Evolutionary conservation across 1,139 yeast genomes (phyloP).

Genomic region (Geotrichum macrosporum): DNA sequence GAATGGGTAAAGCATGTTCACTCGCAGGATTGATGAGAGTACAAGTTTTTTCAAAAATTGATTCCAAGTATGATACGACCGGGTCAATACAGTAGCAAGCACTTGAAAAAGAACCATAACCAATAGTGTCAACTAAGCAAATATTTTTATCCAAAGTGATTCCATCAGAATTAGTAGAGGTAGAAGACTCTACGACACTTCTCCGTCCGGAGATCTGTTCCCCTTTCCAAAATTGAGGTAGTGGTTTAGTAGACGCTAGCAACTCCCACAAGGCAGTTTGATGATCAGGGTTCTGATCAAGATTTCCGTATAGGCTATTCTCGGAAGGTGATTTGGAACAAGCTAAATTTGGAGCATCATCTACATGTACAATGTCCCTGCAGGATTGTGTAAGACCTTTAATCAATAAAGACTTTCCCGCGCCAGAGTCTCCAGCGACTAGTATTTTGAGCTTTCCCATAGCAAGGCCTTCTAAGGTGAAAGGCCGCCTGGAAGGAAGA

Average conservation of each 20-base stretch:
- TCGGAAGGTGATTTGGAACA: not conserved
- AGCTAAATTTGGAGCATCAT: not conserved
- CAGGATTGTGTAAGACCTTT: constrained; percentile 28
- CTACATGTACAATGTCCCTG: constrained; percentile 30
- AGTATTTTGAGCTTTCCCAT: constrained; percentile 17
- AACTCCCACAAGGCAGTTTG: constrained; percentile 6
- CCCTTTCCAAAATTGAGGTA: not conserved
- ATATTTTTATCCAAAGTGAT: constrained; percentile 30
- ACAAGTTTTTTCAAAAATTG: constrained; percentile 31
- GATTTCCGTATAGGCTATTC: not conserved
- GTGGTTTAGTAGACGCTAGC: constrained; percentile 10
- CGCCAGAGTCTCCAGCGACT: constrained; percentile 25
- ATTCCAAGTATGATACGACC: constrained; percentile 30
- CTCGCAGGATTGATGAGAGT: constrained; percentile 30
- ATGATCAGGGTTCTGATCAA: constrained; percentile 5
- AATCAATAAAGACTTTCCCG: constrained; percentile 32
- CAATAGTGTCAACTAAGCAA: constrained; percentile 31
- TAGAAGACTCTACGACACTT: constrained; percentile 26
- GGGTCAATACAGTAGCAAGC: constrained; percentile 24
- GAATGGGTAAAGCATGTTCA: constrained; percentile 26
- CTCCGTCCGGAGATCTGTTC: constrained; percentile 19
- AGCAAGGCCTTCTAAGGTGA: constrained; percentile 13
- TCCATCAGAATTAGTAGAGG: constrained; percentile 24
- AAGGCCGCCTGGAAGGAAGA: constrained; percentile 13
- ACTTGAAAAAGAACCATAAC: constrained; percentile 26